Evolutionary conservation across 306 rosid genomes (phyloP).

Genomic region (Trifolium pratense): DNA sequence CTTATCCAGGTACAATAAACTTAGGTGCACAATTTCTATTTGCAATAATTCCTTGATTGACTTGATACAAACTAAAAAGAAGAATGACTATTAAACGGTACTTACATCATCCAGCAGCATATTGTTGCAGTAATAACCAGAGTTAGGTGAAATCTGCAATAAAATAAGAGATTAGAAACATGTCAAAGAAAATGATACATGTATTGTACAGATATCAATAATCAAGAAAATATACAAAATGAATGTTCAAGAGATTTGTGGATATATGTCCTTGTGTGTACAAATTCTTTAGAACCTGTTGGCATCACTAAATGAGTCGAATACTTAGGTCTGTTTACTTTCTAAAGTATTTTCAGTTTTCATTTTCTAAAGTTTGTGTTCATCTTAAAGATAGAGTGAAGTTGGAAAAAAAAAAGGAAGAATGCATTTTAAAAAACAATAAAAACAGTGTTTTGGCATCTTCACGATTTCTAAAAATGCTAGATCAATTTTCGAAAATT

Average conservation of each 20-base stretch:
- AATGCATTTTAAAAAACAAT: too few relatives aligned
- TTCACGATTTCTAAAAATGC: too few relatives aligned
- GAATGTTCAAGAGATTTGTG: neutral
- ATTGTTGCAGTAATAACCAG: slow-evolving; percentile 85
- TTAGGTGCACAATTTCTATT: neutral
- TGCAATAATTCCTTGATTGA: slow-evolving; percentile 14
- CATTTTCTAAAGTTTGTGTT: too few relatives aligned
- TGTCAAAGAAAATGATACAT: slow-evolving; percentile 18
- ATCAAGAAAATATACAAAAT: neutral
- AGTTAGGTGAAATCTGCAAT: slow-evolving; percentile 81
- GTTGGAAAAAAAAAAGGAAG: too few relatives aligned
- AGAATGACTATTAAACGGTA: slow-evolving; percentile 26
- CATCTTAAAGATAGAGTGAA: too few relatives aligned
- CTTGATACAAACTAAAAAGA: slow-evolving; percentile 9
- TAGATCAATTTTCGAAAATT: too few relatives aligned
- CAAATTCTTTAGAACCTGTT: neutral
- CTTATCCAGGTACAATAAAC: neutral
- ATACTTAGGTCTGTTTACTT: neutral
- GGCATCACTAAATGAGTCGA: slow-evolving; percentile 22
- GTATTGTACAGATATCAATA: slow-evolving; percentile 3
- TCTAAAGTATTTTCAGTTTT: too few relatives aligned
- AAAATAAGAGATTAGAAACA: slow-evolving; percentile 37
- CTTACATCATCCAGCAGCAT: slow-evolving; percentile 98
- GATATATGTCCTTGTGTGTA: neutral
- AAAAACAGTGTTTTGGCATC: too few relatives aligned